Base-by-base conservation (phyloP, 345 rosid genomes). In the Pistacia atlantica region DNA sequence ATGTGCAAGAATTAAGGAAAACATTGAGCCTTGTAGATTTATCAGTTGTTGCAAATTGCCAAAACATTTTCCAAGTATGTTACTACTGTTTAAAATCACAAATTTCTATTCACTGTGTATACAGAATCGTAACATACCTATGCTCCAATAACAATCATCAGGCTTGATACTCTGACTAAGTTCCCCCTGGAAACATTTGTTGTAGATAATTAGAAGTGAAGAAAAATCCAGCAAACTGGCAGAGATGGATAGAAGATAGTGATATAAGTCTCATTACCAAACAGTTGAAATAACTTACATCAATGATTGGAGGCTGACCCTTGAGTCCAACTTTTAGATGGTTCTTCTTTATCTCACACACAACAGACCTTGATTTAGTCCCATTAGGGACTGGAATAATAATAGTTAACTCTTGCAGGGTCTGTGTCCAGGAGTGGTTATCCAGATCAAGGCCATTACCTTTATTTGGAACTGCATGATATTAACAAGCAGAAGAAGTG, bases 391-490 rank as follows among this genome's bases (percentile, higher is more conserved):
- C 86, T 0, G 98, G 98, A 75, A 95, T 74, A 74, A 52, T 89
- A 38, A 95, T 72, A 0, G 84, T 87, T n/a, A 95, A 93, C 90
- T 93, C 99, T 64, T 89, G 93, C 45, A 95, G 88, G 60, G 87
- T 86, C 78, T 95, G 99, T 33, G 90, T 90, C 99, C 99, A 95
- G 17, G 95, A 92, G 80, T 95, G 91, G 1, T 86, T 88, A 69
- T 95, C 98, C 67, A 95, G 81, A 79, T 95, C 98, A 81, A 93
- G 92, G 42, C 98, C 97, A 72, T 92, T 93, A 35, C 97, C 99
- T 56, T 83, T 89, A 83, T 95, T 95, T 67, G 97, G 98, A 77
- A 77, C 98, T 95, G 92, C 48, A 46, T 62, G 65, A 11, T n/a
- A 58, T 75, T 42, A 65, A 51, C n/a, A 54, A 71, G 37, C 5